phyloP scores from a whole-genome alignment of 768 basidiomycete species.

The Hydnum rufescens region DNA sequence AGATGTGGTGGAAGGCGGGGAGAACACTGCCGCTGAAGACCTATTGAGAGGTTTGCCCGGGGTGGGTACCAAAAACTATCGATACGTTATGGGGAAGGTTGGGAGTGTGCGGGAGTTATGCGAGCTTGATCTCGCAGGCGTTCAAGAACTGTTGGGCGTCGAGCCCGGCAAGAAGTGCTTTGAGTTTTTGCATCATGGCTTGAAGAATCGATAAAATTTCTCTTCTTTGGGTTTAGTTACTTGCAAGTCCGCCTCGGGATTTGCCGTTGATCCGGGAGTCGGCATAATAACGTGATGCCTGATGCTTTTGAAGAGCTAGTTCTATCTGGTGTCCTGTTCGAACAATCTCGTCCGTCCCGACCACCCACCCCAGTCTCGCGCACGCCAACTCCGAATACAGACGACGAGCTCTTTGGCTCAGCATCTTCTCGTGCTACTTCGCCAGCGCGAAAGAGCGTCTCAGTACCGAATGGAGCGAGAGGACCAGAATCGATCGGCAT shows the following conservation, averaged over 20 bases:
- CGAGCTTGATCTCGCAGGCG: conserved; percentile 33
- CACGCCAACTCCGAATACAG: conserved; percentile 26
- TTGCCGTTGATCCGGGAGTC: no score
- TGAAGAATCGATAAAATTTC: no score
- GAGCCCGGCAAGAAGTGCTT: conserved; percentile 66
- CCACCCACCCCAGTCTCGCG: conserved; percentile 28
- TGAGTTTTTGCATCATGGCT: conserved; percentile 60
- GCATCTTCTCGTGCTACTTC: conserved; percentile 11
- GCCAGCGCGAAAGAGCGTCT: not conserved
- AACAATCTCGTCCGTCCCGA: conserved; percentile 34
- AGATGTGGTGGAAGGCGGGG: conserved; percentile 45
- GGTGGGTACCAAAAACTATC: conserved; percentile 63
- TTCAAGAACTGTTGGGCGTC: conserved; percentile 58
- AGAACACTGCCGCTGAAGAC: conserved; percentile 48
- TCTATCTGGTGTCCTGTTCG: conserved; percentile 61
- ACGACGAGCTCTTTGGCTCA: conserved; percentile 22
- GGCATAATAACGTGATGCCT: no score
- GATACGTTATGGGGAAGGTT: conserved; percentile 70
- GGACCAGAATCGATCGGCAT: conserved; percentile 52
- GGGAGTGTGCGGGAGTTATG: conserved; percentile 57
- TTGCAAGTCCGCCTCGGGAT: no score
- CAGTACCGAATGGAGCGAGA: conserved; percentile 9
- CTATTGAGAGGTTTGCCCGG: conserved; percentile 69
- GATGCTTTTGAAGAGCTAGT: conserved; percentile 49
- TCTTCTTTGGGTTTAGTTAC: no score